A percentile compares a stretch with the other conserved stretches of the same genome.
phyloP scores from a whole-genome alignment of 2,329 filamentous ascomycete species.

The Diaporthe capsici region DNA sequence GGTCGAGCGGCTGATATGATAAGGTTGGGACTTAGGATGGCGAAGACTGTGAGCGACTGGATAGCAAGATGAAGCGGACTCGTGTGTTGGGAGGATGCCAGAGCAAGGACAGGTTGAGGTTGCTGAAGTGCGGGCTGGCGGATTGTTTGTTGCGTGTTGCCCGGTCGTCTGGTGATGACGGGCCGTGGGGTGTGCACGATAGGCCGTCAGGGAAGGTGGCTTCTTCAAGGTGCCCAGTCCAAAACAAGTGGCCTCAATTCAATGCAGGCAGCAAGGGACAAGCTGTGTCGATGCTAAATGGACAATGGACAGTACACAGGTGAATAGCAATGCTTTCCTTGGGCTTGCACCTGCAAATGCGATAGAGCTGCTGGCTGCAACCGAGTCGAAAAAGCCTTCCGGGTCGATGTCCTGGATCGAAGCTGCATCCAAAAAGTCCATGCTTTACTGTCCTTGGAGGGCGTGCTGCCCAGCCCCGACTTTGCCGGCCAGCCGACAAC shows the following conservation, averaged over 20 bases:
- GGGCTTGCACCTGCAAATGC: not conserved
- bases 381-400: constrained; percentile 2
- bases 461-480: constrained; percentile 5
- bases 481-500: constrained; percentile 25
- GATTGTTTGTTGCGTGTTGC: not conserved
- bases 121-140: not conserved
- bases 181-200: constrained; percentile 25
- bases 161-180: constrained; percentile 25
- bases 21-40: constrained; percentile 8
- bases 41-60: not conserved
- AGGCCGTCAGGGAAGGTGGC: constrained; percentile 34
- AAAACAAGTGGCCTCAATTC: constrained; percentile 21
- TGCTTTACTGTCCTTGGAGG: not conserved
- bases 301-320: too few relatives aligned
- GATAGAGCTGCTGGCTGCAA: not conserved
- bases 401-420: not conserved
- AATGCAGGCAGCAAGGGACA: not conserved
- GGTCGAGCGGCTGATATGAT: not conserved
- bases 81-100: not conserved
- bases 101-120: not conserved
- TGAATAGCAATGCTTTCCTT: not conserved
- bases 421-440: constrained; percentile 22
- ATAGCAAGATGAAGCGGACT: not conserved
- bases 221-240: constrained; percentile 24
- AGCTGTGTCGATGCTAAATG: not conserved